A percentile compares a stretch with the other conserved stretches of the same genome.
Conservation (phyloP, 768 basidiomycete species). For the Guyanaporus albipodus region DNA sequence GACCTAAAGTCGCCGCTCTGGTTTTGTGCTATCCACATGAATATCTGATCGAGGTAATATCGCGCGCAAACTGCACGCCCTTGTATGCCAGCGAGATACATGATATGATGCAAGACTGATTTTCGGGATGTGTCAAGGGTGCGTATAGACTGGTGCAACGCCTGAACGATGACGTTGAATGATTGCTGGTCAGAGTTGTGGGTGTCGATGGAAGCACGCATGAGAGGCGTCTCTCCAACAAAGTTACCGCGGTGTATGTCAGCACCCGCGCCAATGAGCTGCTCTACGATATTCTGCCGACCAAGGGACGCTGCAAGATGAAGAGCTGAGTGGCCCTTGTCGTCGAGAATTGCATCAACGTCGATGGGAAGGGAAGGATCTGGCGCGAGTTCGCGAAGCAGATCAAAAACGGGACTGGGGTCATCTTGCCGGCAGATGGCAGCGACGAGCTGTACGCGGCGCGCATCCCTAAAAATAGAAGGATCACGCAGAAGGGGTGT, state of each 20-base stretch:
- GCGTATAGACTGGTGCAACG: slow-evolving; percentile 70
- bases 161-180: slow-evolving; percentile 61
- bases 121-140: slow-evolving; percentile 86
- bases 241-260: slow-evolving; percentile 91
- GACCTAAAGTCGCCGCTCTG: slow-evolving; percentile 73
- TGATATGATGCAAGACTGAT: slow-evolving; percentile 88
- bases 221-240: slow-evolving; percentile 90
- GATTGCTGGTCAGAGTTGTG: slow-evolving; percentile 77
- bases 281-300: slow-evolving; percentile 59
- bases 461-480: slow-evolving; percentile 45
- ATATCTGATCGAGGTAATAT: slow-evolving; percentile 88
- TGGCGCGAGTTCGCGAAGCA: slow-evolving; percentile 60
- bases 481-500: slow-evolving; percentile 55
- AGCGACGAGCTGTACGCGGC: slow-evolving; percentile 60
- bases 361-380: slow-evolving; percentile 42
- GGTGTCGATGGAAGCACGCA: slow-evolving; percentile 87
- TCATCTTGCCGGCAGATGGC: slow-evolving; percentile 71
- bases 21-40: slow-evolving; percentile 78
- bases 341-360: slow-evolving; percentile 84
- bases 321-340: slow-evolving; percentile 90
- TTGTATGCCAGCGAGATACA: slow-evolving; percentile 86
- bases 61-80: slow-evolving; percentile 80
- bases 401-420: slow-evolving; percentile 53
- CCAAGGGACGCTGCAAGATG: slow-evolving; percentile 91
- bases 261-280: slow-evolving; percentile 73